Base-by-base conservation (phyloP, 1,139 yeast genomes). In the Tardiomyces blankii region DNA sequence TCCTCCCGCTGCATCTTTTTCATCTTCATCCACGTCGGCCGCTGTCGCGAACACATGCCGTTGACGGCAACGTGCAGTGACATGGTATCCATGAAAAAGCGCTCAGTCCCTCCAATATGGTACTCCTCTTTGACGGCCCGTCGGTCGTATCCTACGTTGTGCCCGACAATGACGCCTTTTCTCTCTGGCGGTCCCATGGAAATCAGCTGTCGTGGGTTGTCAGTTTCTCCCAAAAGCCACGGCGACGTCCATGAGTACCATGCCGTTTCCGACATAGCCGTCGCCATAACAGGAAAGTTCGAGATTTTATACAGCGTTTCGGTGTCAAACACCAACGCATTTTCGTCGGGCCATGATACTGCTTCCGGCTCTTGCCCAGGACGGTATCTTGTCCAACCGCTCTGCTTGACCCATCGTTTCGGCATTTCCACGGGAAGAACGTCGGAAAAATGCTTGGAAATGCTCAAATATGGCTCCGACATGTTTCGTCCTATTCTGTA, bases 171-270 rank as follows among this genome's bases (percentile, higher is more conserved):
- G 12, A 91, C 66, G 53, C 79, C 81, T 39, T 7, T 38, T 23
- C 11, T 30, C 11, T 30, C 16, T 5, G 35, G 48, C 21, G 41
- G 12, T 46, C 81, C 75, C 60, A 91, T 63, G 0, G 97, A 96
- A 1, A 91, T 79, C 46, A 93, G 66, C 55, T 88, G 95, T 39
- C 77, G 69, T 56, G 69, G 55, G 14, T 53, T 47, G 1, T 68
- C 73, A 41, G 80, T 72, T 51, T 75, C 80, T 1, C 74, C 77
- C 2, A 80, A 70, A 16, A 91, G 63, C 61, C 75, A 78, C 0
- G 98, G 98, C 0, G 96, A 87, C 1, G 87, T 80, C 99, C 99
- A 93, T 0, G 82, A 81, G 60, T 89, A 93, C 96, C 97, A 88
- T 0, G 96, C 95, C 18, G 73, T 68, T 0, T 72, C 61, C 0